Evolutionary conservation across 495 filamentous ascomycete species (phyloP), one percentile per base, ranked within the genome.

Genomic region (Patellaria atrata): DNA sequence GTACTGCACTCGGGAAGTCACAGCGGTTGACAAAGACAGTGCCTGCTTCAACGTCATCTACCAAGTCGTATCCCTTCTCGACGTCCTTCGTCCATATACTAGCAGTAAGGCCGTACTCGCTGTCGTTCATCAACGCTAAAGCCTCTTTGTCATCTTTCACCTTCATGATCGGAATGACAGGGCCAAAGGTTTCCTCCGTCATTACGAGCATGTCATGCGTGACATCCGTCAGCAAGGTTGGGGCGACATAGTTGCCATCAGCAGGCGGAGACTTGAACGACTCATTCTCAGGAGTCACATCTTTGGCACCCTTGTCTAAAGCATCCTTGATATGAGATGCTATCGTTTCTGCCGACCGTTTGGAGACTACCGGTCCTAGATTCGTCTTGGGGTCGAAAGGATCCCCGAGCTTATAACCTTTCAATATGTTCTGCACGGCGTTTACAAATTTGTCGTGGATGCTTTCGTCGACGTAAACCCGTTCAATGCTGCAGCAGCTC

Each of bases 41-140:
- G 7, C 89, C 89, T 12, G 89, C 89, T 43, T 94, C 87, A 22
- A 97, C 73, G 19, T 68, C 61, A 34, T 93, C 79, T 10, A 75
- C 73, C 20, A 97, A 57, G 45, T 76, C 65, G 39, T 85, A 75
- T n/a, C 79, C 91, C 41, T 63, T 71, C 3, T 57, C 64, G 2
- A 76, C 69, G 47, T 96, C 85, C 53, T 92, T 93, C 12, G 89
- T 94, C 89, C 89, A 97, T 24, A 97, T 83, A 49, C 84, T 93
- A n/a, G 84, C 87, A 1, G 91, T 94, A 35, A 97, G 64, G 2
- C 89, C 89, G 51, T 89, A 91, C 36, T 93, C 74, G 55, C 80
- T 87, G 45, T 94, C 85, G 44, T 97, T 97, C 84, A 96, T 94
- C 30, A 92, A 54, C 22, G 61, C 44, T 26, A 96, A 59, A 1